Conservation (phyloP, 495 filamentous ascomycete species). For the Viridothelium virens region DNA sequence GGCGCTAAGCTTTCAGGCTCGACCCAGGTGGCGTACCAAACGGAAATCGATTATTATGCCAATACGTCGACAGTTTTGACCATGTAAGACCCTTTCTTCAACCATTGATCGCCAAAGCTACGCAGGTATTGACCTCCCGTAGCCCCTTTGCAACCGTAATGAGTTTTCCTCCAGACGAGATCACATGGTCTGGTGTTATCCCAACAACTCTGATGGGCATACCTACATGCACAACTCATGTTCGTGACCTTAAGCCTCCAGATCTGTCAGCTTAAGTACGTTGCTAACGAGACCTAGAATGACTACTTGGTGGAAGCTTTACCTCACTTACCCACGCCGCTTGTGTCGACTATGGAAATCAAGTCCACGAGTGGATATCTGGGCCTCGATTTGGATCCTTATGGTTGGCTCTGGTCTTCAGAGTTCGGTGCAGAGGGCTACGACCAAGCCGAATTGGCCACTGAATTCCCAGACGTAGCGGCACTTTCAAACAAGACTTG, state of each 20-base stretch:
- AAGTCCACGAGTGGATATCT: not conserved
- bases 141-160: not conserved
- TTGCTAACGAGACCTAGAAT: not conserved
- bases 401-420: slow-evolving; percentile 6
- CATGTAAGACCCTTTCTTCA: not conserved
- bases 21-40: not conserved
- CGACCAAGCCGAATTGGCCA: not conserved
- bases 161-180: not conserved
- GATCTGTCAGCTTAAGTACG: not conserved
- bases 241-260: not conserved
- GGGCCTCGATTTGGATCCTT: not conserved
- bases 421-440: not conserved
- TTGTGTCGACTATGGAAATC: not conserved
- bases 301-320: not conserved
- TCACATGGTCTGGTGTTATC: slow-evolving; percentile 1
- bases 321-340: not conserved
- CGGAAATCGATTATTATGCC: not conserved
- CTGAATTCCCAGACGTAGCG: not conserved
- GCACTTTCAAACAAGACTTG: not conserved
- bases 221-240: slow-evolving; percentile 1
- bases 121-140: not conserved
- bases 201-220: slow-evolving; percentile 2
- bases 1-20: not conserved
- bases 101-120: not conserved
- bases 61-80: not conserved